These are phyloP conservation scores for Exidia glandulosa DNA, from an alignment of 768 basidiomycete species.

Conservation along the genomic window DNA sequence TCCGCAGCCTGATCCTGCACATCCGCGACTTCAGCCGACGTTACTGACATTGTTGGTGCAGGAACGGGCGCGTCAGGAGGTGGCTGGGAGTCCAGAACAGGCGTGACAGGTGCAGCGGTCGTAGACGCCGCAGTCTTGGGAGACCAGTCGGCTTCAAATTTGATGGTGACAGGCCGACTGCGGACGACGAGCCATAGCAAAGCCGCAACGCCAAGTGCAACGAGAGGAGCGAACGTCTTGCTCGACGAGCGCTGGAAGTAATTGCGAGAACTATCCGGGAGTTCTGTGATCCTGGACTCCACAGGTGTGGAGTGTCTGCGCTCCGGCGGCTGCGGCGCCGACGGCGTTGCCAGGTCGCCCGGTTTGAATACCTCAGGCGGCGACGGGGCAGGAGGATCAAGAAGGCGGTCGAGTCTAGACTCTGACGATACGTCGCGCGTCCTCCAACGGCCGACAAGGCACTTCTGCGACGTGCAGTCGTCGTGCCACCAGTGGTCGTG, in stretches of 20 bases:
- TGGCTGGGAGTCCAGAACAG: not conserved
- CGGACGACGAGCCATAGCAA: not conserved
- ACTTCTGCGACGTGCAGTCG: not conserved
- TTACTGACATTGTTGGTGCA: not conserved
- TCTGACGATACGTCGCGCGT: not conserved
- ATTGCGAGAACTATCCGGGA: too few species aligned
- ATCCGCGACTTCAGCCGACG: not conserved
- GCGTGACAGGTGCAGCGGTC: not conserved
- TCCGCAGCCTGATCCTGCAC: not conserved
- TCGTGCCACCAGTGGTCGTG: not conserved
- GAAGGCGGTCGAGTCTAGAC: not conserved
- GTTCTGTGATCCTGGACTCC: too few species aligned
- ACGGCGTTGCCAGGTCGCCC: too few species aligned
- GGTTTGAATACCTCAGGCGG: too few species aligned
- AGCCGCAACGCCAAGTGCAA: not conserved
- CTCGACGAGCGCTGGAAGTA: not conserved
- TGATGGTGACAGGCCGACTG: too few species aligned
- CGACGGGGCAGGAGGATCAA: not conserved
- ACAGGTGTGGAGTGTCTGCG: too few species aligned
- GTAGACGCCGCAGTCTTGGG: too few species aligned
- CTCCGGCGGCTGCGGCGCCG: too few species aligned
- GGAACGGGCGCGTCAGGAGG: not conserved
- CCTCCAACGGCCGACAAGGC: not conserved
- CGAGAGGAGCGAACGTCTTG: not conserved
- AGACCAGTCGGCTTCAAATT: not conserved